Evolutionary conservation across 768 basidiomycete genomes (phyloP).

Genomic region (Chiua virens): DNA sequence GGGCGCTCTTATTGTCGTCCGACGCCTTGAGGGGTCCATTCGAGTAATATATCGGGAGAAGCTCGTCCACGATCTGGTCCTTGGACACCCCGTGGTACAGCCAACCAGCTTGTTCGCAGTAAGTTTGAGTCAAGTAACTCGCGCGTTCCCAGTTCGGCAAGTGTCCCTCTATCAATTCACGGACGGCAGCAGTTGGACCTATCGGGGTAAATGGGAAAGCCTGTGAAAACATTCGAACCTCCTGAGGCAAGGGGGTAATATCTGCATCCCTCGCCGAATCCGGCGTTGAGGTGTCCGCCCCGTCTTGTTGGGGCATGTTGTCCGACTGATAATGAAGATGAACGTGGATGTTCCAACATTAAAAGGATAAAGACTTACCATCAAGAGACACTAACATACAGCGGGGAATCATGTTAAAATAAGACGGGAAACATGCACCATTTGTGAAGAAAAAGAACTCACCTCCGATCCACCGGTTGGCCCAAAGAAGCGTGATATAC

Average conservation of each 20-base stretch:
- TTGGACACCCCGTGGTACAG: constrained; percentile 48
- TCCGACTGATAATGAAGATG: constrained; percentile 25
- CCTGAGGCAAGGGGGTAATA: constrained; percentile 31
- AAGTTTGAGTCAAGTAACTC: constrained; percentile 41
- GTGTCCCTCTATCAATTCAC: constrained; percentile 50
- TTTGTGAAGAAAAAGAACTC: constrained; percentile 23
- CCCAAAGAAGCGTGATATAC: constrained; percentile 63
- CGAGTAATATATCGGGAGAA: constrained; percentile 43
- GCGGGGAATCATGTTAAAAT: constrained; percentile 11
- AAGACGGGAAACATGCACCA: constrained; percentile 5
- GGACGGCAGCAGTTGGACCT: constrained; percentile 46
- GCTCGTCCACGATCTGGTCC: constrained; percentile 45
- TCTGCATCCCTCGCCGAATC: constrained; percentile 29
- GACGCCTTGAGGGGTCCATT: constrained; percentile 16
- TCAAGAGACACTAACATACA: constrained; percentile 31
- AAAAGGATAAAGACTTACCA: constrained; percentile 22
- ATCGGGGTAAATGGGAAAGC: constrained; percentile 66
- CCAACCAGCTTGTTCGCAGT: constrained; percentile 51
- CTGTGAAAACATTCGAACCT: constrained; percentile 50
- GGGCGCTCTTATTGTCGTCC: constrained; percentile 44
- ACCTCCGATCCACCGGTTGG: constrained; percentile 71
- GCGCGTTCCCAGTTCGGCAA: constrained; percentile 57
- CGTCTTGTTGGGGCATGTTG: constrained; percentile 13
- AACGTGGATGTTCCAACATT: background rate
- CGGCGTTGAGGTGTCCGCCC: constrained; percentile 19